These are phyloP conservation scores for Daedalea quercina DNA, from an alignment of 768 basidiomycete genomes.

Conservation along the genomic window DNA sequence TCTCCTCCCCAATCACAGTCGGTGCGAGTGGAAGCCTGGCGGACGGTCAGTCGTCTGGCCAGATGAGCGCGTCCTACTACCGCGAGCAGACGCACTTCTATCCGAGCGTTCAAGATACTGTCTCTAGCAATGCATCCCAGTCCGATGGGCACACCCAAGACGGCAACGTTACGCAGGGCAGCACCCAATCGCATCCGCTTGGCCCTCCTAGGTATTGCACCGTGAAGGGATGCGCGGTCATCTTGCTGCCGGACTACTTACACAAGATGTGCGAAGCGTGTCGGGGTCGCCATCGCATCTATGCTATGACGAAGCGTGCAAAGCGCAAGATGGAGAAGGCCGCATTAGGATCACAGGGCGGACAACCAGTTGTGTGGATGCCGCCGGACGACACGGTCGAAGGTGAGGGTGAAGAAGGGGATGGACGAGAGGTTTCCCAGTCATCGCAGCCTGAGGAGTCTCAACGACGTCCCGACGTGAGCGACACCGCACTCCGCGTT, in stretches of 20 bases:
- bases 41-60: not conserved
- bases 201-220: conserved; percentile 27
- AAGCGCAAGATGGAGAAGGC: conserved; percentile 47
- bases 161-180: not conserved
- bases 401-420: conserved; percentile 8
- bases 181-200: not conserved
- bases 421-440: not conserved
- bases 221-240: conserved; percentile 36
- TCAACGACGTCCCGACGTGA: not conserved
- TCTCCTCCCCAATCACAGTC: not conserved
- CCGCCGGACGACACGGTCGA: conserved; percentile 14
- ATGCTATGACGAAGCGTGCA: conserved; percentile 44
- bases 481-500: not conserved
- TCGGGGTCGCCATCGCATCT: conserved; percentile 42
- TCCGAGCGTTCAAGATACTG: conserved; percentile 4
- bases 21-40: conserved; percentile 4
- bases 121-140: not conserved
- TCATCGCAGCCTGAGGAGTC: not conserved
- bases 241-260: conserved; percentile 22
- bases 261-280: conserved; percentile 51
- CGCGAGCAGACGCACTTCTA: conserved; percentile 7
- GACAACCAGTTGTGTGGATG: conserved; percentile 20
- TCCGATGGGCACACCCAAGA: not conserved
- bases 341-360: conserved; percentile 16
- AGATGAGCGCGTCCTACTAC: conserved; percentile 15